These are phyloP conservation scores for Monilinia vaccinii-corymbosi DNA, from an alignment of 2,329 filamentous ascomycete species.

Conservation along the genomic window DNA sequence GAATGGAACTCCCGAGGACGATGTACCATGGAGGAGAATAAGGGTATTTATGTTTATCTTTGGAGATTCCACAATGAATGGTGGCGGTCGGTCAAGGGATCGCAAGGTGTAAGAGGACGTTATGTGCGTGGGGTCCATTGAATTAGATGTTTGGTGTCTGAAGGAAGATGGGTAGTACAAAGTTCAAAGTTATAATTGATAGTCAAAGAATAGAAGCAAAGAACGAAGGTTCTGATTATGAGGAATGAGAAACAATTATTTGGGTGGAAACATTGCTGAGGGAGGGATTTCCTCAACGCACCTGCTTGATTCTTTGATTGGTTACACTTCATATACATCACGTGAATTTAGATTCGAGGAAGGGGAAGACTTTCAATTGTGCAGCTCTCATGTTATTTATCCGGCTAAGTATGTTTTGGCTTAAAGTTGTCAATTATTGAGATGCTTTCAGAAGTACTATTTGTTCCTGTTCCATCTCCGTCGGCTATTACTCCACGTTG, in stretches of 20 bases:
- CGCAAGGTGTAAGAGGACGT: background rate
- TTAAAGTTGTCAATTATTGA: background rate
- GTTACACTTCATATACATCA: background rate
- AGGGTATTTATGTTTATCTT: slow-evolving; percentile 30
- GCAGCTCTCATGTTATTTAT: no score
- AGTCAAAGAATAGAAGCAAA: background rate
- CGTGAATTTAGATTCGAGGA: background rate
- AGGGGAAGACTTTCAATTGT: background rate
- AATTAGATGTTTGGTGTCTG: background rate
- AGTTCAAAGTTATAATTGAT: background rate
- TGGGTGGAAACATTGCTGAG: background rate
- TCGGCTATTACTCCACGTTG: background rate
- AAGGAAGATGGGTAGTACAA: background rate
- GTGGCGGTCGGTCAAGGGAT: background rate
- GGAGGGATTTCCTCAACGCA: background rate
- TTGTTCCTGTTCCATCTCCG: background rate
- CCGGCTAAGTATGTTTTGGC: background rate
- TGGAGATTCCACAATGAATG: slow-evolving; percentile 15
- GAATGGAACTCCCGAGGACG: slow-evolving; percentile 30
- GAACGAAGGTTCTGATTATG: background rate
- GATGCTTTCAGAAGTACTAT: background rate
- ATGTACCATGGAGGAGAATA: slow-evolving; percentile 36
- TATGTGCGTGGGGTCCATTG: background rate
- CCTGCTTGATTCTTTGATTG: background rate
- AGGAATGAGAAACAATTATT: background rate